These are phyloP conservation scores for Clausena lansium DNA, from an alignment of 345 rosid genomes.

Conservation along the genomic window DNA sequence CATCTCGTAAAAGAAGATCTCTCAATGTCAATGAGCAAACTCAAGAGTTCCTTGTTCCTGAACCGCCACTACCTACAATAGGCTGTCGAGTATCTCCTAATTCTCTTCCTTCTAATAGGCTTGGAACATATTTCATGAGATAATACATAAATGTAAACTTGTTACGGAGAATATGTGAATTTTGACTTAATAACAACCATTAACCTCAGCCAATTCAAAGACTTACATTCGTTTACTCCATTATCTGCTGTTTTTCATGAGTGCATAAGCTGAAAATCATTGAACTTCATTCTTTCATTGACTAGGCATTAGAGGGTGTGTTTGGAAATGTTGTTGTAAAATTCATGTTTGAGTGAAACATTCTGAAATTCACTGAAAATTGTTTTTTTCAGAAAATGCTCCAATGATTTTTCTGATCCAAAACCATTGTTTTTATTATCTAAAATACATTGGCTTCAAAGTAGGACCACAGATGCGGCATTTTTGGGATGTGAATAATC, in stretches of 20 bases:
- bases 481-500: too few species aligned
- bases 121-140: not conserved
- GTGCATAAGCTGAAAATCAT: too few species aligned
- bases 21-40: conserved; percentile 17
- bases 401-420: too few species aligned
- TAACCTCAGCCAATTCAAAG: not conserved
- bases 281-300: too few species aligned
- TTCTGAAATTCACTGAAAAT: not conserved
- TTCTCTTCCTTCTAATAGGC: not conserved
- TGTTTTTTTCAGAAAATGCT: not conserved
- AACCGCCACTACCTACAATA: conserved; percentile 19
- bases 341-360: too few species aligned
- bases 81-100: conserved; percentile 24
- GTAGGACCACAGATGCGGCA: too few species aligned
- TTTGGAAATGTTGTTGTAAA: not conserved
- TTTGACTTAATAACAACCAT: not conserved
- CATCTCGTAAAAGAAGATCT: conserved; percentile 25
- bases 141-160: not conserved
- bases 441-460: too few species aligned
- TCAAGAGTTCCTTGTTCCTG: conserved; percentile 11
- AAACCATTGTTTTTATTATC: too few species aligned
- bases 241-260: too few species aligned
- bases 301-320: too few species aligned
- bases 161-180: not conserved
- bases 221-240: not conserved